These are phyloP conservation scores for Zygnema cylindricum DNA, from an alignment of 139 green algal genomes.

Conservation along the genomic window DNA sequence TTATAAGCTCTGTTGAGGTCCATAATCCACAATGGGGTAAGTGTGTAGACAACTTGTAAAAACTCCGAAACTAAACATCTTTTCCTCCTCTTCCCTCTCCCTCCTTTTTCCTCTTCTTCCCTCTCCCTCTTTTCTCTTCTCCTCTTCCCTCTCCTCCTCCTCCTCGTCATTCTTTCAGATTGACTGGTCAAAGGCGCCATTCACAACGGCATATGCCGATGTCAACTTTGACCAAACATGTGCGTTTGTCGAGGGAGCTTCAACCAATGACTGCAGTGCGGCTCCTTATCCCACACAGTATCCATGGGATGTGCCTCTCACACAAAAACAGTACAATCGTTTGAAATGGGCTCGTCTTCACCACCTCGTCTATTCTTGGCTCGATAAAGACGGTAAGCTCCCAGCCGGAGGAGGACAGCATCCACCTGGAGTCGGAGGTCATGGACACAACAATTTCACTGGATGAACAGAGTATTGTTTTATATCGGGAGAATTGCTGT, in stretches of 20 bases:
- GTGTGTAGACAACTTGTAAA: too few relatives aligned
- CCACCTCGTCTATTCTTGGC: background rate
- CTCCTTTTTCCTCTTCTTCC: too few relatives aligned
- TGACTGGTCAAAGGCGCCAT: background rate
- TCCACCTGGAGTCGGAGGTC: background rate
- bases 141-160: too few relatives aligned
- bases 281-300: background rate
- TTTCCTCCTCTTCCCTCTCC: too few relatives aligned
- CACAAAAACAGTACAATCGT: background rate
- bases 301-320: background rate
- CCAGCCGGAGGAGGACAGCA: background rate
- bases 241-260: background rate
- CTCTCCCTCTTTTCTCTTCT: too few relatives aligned
- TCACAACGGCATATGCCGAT: background rate
- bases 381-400: background rate
- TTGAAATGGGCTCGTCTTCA: background rate
- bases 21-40: too few relatives aligned
- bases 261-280: background rate
- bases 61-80: too few relatives aligned
- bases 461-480: too few relatives aligned
- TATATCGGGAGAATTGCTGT: too few relatives aligned
- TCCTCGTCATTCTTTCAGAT: background rate
- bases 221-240: background rate
- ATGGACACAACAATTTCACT: too few relatives aligned
- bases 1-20: too few relatives aligned